A percentile compares a stretch with the other conserved stretches of the same genome.
These are phyloP conservation scores for Plasmopara halstedii DNA, from an alignment of 352 stramenopile genomes.

Conservation along the genomic window DNA sequence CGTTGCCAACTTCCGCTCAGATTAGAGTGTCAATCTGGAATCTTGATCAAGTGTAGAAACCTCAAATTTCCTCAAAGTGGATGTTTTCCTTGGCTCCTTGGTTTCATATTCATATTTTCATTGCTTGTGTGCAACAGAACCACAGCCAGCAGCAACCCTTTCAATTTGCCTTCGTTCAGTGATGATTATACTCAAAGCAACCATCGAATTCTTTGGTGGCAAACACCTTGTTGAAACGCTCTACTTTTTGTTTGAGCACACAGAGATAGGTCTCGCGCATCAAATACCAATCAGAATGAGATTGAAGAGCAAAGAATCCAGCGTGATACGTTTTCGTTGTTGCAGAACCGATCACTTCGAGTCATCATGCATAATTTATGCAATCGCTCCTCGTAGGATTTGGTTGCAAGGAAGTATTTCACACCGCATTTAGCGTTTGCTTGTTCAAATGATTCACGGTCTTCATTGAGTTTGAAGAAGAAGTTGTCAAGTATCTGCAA, in stretches of 20 bases:
- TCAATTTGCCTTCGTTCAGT: slow-evolving; percentile 2
- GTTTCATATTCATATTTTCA: background rate
- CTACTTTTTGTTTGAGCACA: slow-evolving; percentile 1
- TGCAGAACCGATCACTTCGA: background rate
- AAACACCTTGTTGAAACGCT: slow-evolving; percentile 1
- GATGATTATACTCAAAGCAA: background rate
- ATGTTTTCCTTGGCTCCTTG: slow-evolving; percentile 1
- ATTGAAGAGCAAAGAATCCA: slow-evolving; percentile 2
- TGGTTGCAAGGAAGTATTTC: background rate
- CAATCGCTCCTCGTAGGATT: background rate
- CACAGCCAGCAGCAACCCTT: background rate
- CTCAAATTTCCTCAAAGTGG: background rate
- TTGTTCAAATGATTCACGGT: background rate
- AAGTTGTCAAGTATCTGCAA: background rate
- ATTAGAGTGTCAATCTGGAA: background rate
- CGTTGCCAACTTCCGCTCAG: background rate
- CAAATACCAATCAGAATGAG: slow-evolving; percentile 3
- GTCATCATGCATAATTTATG: slow-evolving; percentile 1
- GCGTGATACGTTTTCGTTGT: background rate
- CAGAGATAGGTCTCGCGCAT: background rate
- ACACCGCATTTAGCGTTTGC: slow-evolving; percentile 1
- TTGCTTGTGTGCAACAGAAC: background rate
- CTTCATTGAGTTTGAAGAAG: too few relatives aligned
- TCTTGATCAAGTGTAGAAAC: slow-evolving; percentile 1
- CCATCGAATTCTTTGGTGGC: slow-evolving; percentile 1